Percentiles rank a stretch among this genome's conserved stretches.
Conservation (phyloP, 73 alveolate genomes). For the Paramecium bursaria region DNA sequence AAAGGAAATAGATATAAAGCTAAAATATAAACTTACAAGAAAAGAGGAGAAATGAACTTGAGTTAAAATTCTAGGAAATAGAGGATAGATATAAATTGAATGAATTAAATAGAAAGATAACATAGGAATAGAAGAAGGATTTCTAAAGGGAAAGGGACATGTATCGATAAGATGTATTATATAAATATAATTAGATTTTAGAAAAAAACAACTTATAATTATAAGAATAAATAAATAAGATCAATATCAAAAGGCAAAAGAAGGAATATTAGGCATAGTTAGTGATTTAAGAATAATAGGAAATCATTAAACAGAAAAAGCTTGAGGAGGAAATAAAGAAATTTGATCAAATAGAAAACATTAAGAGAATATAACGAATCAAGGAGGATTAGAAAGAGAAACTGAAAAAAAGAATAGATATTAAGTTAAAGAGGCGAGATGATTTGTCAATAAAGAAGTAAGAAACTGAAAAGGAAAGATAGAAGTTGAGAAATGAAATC, state of each 20-base stretch:
- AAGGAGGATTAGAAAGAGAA: conserved; percentile 15
- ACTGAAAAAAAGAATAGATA: conserved; percentile 16
- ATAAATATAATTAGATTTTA: not conserved
- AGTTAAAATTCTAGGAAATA: not conserved
- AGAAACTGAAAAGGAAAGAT: not conserved
- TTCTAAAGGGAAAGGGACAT: conserved; percentile 29
- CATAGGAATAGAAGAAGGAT: not conserved
- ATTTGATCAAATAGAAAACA: conserved; percentile 3
- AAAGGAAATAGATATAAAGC: conserved; percentile 1
- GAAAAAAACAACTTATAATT: conserved; percentile 11
- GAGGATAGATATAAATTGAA: conserved; percentile 39
- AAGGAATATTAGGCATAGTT: conserved; percentile 19
- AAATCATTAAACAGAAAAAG: not conserved
- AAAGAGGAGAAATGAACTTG: conserved; percentile 13
- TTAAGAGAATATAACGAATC: conserved; percentile 18
- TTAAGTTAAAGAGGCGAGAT: conserved; percentile 20
- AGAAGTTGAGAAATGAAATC: not conserved
- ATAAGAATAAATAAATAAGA: conserved; percentile 9
- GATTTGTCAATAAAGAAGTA: not conserved
- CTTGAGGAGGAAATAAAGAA: conserved; percentile 5
- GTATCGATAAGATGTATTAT: conserved; percentile 20
- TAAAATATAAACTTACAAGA: not conserved
- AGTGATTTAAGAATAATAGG: conserved; percentile 18
- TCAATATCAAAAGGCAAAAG: not conserved
- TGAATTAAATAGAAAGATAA: conserved; percentile 13